These are phyloP conservation scores for Alternaria ventricosa DNA, from an alignment of 2,329 filamentous ascomycete genomes.

Conservation along the genomic window DNA sequence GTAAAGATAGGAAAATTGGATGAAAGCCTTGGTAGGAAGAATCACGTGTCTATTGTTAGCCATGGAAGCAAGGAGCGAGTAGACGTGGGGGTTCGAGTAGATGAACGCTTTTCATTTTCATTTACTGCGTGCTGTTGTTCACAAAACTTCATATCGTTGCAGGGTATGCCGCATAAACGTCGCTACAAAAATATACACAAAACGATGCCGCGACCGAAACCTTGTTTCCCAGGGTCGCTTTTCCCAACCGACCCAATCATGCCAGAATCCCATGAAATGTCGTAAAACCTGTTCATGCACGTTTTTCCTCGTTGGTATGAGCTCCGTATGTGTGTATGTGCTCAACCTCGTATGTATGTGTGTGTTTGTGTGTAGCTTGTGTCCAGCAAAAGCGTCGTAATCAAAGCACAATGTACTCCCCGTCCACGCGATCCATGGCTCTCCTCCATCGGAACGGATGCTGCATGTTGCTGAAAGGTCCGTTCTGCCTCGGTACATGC, in stretches of 20 bases:
- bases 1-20: neutral
- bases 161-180: constrained; percentile 2
- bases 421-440: constrained; percentile 58
- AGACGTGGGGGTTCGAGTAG: neutral
- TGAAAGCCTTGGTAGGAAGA: neutral
- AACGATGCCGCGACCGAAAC: neutral
- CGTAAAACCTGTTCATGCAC: constrained; percentile 8
- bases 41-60: neutral
- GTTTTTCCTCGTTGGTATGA: constrained; percentile 3
- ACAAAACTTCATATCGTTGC: neutral
- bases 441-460: constrained; percentile 57
- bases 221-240: neutral
- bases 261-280: constrained; percentile 8
- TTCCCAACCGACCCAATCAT: constrained; percentile 8
- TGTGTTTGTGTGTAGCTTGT: constrained; percentile 18
- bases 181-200: constrained; percentile 11
- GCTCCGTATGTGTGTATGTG: constrained; percentile 5
- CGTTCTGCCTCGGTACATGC: constrained; percentile 25
- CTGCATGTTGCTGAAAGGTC: constrained; percentile 33
- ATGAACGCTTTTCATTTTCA: constrained; percentile 1
- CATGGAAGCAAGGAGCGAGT: neutral
- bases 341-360: constrained; percentile 5
- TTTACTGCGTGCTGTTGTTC: neutral
- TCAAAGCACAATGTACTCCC: constrained; percentile 61
- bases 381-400: constrained; percentile 18